These are phyloP conservation scores for Mortierella sp. DNA, from an alignment of 371 early-diverging fungal genomes.

Conservation along the genomic window DNA sequence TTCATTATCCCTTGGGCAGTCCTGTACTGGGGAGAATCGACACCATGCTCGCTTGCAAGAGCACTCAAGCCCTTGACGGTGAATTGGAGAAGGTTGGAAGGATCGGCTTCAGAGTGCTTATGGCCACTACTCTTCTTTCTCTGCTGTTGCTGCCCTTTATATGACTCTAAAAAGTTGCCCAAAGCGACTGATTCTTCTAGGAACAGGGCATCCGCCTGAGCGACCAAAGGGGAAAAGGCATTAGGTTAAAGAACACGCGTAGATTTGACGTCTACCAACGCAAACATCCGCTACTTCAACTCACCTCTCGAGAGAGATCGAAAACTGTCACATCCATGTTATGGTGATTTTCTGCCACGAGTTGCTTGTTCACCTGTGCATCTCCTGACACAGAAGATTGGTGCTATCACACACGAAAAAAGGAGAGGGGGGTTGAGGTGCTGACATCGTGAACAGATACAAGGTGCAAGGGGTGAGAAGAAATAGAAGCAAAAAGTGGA, in stretches of 20 bases:
- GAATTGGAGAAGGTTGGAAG: conserved; percentile 40
- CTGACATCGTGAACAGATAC: background rate
- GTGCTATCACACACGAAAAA: conserved; percentile 24
- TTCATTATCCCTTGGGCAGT: conserved; percentile 37
- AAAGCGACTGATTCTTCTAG: conserved; percentile 45
- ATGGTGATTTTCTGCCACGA: conserved; percentile 36
- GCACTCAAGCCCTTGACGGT: conserved; percentile 42
- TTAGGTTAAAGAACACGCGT: background rate
- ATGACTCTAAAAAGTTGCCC: conserved; percentile 39
- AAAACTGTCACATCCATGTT: conserved; percentile 45
- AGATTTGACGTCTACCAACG: background rate
- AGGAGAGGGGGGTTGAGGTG: background rate
- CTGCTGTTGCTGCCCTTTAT: background rate
- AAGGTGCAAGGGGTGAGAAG: background rate
- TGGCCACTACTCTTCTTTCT: conserved; percentile 21
- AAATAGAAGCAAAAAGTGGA: background rate
- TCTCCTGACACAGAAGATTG: conserved; percentile 43
- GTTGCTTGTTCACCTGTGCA: conserved; percentile 42
- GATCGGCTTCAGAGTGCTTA: conserved; percentile 11
- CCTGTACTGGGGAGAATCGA: conserved; percentile 47
- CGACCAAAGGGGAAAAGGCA: background rate
- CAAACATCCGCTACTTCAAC: background rate
- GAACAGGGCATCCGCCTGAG: conserved; percentile 48
- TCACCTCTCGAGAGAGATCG: conserved; percentile 40
- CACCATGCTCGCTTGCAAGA: conserved; percentile 39